Conservation (phyloP, 2,329 filamentous ascomycete species). For the Mycosphaerella arachidis region DNA sequence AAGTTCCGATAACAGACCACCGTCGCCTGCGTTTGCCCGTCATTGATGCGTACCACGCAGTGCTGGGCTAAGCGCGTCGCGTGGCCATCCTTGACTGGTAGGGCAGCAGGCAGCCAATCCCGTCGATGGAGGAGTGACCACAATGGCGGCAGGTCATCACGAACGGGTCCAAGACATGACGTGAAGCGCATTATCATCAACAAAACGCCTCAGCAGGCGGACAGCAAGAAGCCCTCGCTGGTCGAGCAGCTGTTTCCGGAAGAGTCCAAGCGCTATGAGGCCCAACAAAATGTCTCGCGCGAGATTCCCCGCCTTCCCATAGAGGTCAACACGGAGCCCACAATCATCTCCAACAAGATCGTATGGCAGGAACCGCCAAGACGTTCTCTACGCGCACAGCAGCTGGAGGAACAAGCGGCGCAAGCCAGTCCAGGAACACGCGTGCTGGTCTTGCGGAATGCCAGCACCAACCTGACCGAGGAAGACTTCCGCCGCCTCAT, state of each 20-base stretch:
- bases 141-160: neutral
- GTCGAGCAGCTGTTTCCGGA: slow-evolving; percentile 54
- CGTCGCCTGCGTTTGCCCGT: slow-evolving; percentile 10
- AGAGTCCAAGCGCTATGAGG: slow-evolving; percentile 35
- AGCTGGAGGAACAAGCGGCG: slow-evolving; percentile 4
- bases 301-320: slow-evolving; percentile 35
- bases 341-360: neutral
- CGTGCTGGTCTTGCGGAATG: slow-evolving; percentile 55
- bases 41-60: slow-evolving; percentile 25
- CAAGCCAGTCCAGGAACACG: slow-evolving; percentile 30
- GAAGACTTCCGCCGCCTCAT: slow-evolving; percentile 68
- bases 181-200: neutral
- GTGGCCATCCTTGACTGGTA: slow-evolving; percentile 10
- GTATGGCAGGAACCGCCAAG: slow-evolving; percentile 10
- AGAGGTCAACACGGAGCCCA: slow-evolving; percentile 5
- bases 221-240: slow-evolving; percentile 34
- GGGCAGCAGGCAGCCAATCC: neutral
- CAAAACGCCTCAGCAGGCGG: neutral
- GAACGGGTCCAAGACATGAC: neutral
- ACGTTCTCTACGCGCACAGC: slow-evolving; percentile 19
- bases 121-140: neutral
- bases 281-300: slow-evolving; percentile 18
- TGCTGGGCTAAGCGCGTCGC: slow-evolving; percentile 14
- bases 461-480: slow-evolving; percentile 57
- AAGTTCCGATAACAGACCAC: neutral